These are phyloP conservation scores for Didymella pinodella DNA, from an alignment of 2,329 filamentous ascomycete species.

Conservation along the genomic window DNA sequence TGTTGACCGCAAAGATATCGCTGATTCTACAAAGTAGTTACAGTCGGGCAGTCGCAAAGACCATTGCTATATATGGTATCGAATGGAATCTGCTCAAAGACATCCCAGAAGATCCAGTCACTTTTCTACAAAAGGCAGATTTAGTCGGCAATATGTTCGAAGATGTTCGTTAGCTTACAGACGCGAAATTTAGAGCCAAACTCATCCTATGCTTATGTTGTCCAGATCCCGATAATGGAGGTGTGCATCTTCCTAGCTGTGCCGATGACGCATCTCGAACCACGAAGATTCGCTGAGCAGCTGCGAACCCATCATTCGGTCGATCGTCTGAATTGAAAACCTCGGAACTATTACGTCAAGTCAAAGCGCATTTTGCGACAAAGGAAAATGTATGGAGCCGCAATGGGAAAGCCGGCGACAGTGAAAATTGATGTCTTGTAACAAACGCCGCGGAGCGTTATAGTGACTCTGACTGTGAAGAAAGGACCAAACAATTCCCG, in stretches of 20 bases:
- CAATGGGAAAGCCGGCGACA: background rate
- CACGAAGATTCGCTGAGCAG: constrained; percentile 4
- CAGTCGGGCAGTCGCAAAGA: no score
- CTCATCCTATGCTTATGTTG: constrained; percentile 14
- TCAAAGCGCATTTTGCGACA: background rate
- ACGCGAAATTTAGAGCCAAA: constrained; percentile 32
- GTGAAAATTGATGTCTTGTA: no score
- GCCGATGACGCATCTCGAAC: constrained; percentile 12
- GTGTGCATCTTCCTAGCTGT: constrained; percentile 13
- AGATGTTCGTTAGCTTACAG: constrained; percentile 36
- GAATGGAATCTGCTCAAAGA: no score
- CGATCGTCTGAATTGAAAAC: constrained; percentile 13
- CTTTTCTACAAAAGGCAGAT: no score
- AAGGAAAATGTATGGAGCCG: background rate
- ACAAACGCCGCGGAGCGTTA: no score
- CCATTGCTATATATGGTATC: no score
- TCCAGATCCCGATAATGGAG: constrained; percentile 20
- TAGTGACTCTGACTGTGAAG: no score
- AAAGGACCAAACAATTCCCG: no score
- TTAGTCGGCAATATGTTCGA: no score
- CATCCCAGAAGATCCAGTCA: no score
- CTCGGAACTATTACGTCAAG: background rate
- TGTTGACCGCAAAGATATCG: no score
- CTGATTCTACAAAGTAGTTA: no score
- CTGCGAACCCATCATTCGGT: constrained; percentile 14